Evolutionary conservation across 345 rosid species (phyloP).

Genomic region (Murraya paniculata): DNA sequence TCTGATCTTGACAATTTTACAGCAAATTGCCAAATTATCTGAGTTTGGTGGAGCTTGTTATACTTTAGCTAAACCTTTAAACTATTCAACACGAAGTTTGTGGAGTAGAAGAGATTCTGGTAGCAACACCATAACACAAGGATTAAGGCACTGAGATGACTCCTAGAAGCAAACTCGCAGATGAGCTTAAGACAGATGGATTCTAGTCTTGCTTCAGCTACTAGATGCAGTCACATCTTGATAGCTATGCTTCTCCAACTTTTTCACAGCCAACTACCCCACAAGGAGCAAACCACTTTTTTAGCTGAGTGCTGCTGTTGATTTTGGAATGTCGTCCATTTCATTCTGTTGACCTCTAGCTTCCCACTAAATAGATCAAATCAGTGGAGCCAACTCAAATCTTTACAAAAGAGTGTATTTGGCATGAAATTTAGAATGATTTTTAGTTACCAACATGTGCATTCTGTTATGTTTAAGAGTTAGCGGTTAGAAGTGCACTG

Average conservation of each 20-base stretch:
- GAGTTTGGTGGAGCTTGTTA: conserved; percentile 12
- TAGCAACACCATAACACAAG: neutral
- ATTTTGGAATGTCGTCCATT: neutral
- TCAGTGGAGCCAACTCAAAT: neutral
- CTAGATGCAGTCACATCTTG: conserved; percentile 13
- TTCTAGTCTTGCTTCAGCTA: neutral
- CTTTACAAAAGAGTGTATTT: neutral
- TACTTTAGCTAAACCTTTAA: conserved; percentile 12
- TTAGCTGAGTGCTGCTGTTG: neutral
- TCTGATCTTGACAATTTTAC: neutral
- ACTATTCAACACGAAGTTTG: conserved; percentile 13
- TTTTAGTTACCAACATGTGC: neutral
- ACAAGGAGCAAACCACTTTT: neutral
- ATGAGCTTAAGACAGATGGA: neutral
- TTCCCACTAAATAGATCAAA: neutral
- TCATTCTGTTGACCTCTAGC: conserved; percentile 5
- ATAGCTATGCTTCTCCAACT: conserved; percentile 40
- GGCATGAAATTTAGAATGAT: neutral
- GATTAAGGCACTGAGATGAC: neutral
- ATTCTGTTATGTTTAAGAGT: neutral
- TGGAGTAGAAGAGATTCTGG: conserved; percentile 31
- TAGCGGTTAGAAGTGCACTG: neutral
- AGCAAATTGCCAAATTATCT: neutral
- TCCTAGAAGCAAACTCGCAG: neutral
- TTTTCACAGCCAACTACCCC: conserved; percentile 30